A percentile compares a stretch with the other conserved stretches of the same genome.
phyloP scores from a whole-genome alignment of 2,329 filamentous ascomycete species.

The Berkeleyomyces rouxiae region DNA sequence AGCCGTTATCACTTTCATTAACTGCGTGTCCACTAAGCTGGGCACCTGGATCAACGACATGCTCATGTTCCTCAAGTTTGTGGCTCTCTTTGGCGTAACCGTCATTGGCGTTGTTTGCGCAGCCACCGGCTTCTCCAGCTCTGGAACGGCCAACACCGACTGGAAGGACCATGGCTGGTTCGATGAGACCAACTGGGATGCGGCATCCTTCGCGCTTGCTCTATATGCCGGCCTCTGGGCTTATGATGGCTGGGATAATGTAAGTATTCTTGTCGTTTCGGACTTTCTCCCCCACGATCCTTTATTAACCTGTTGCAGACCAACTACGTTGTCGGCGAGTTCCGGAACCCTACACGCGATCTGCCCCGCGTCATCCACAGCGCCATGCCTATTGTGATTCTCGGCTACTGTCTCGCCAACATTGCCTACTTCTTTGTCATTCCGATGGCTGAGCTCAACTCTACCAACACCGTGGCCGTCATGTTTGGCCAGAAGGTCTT shows the following conservation, averaged over 20 bases:
- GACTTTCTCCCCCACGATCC: background rate
- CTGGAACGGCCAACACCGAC: constrained; percentile 57
- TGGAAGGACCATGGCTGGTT: constrained; percentile 90
- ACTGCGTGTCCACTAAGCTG: constrained; percentile 78
- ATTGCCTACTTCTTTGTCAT: constrained; percentile 89
- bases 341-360: constrained; percentile 78
- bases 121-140: constrained; percentile 62
- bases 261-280: constrained; percentile 30
- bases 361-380: constrained; percentile 91
- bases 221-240: constrained; percentile 94
- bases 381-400: constrained; percentile 83
- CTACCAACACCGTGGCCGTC: constrained; percentile 87
- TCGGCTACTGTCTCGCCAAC: constrained; percentile 81
- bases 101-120: constrained; percentile 82
- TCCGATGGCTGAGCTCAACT: constrained; percentile 62
- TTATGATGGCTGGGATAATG: constrained; percentile 98
- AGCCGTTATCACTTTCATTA: constrained; percentile 61
- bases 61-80: constrained; percentile 95
- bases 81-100: constrained; percentile 73
- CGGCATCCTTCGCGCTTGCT: constrained; percentile 81
- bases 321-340: constrained; percentile 95
- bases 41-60: constrained; percentile 76
- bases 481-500: constrained; percentile 85
- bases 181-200: constrained; percentile 60
- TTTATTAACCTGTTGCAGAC: constrained; percentile 14